These are phyloP conservation scores for Corchorus capsularis DNA, from an alignment of 345 rosid species.

Conservation along the genomic window DNA sequence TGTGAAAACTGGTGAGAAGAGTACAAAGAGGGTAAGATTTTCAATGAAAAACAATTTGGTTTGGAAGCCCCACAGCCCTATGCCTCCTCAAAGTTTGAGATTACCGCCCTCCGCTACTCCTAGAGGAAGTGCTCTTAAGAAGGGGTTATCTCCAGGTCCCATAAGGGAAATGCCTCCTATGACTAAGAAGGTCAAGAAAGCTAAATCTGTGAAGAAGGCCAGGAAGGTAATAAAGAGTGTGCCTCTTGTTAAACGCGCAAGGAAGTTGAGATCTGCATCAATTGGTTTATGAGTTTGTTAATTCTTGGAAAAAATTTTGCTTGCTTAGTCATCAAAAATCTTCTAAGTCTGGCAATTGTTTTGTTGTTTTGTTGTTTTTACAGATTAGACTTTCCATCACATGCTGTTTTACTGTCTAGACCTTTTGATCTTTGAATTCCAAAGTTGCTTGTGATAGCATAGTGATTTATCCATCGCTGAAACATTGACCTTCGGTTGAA, in stretches of 20 bases:
- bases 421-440: slow-evolving; percentile 9
- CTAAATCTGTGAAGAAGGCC: slow-evolving; percentile 48
- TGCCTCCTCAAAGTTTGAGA: slow-evolving; percentile 90
- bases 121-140: slow-evolving; percentile 96
- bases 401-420: background rate
- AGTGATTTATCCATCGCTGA: slow-evolving; percentile 9
- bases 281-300: slow-evolving; percentile 7
- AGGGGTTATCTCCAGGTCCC: slow-evolving; percentile 92
- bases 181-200: slow-evolving; percentile 54
- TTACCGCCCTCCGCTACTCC: slow-evolving; percentile 94
- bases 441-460: slow-evolving; percentile 3
- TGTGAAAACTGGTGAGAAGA: slow-evolving; percentile 54
- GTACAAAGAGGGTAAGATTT: slow-evolving; percentile 86
- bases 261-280: slow-evolving; percentile 48
- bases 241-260: slow-evolving; percentile 48
- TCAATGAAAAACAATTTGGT: slow-evolving; percentile 89
- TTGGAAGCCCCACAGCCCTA: slow-evolving; percentile 94
- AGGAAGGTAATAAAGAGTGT: slow-evolving; percentile 52
- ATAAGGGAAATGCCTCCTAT: slow-evolving; percentile 55
- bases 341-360: slow-evolving; percentile 5
- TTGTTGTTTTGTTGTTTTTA: background rate
- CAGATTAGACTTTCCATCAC: background rate
- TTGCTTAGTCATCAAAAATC: slow-evolving; percentile 10
- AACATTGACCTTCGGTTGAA: background rate
- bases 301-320: slow-evolving; percentile 2